phyloP scores from a whole-genome alignment of 2,329 filamentous ascomycete species.

The Chaetomium globosum region DNA sequence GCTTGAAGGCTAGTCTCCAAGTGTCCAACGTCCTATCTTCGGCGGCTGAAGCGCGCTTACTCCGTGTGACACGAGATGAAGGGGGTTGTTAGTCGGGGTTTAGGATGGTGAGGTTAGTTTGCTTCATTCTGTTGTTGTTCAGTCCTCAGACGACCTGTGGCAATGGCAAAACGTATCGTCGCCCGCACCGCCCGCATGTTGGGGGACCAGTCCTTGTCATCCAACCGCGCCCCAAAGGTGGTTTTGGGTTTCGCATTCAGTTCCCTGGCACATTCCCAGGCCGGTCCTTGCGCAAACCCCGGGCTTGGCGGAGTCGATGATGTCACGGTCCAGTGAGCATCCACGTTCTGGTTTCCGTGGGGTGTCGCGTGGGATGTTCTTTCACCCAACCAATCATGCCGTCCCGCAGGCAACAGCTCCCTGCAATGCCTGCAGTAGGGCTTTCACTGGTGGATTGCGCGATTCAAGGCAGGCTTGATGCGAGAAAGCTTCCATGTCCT shows the following conservation, averaged over 20 bases:
- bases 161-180: too few species aligned
- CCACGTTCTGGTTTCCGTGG: constrained; percentile 15
- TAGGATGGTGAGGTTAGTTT: too few species aligned
- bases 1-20: too few species aligned
- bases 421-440: background rate
- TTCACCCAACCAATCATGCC: constrained; percentile 8
- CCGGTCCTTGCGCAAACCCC: background rate
- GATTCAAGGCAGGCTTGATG: constrained; percentile 27
- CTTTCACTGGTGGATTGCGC: constrained; percentile 21
- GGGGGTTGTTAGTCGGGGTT: too few species aligned
- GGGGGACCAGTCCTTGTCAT: too few species aligned
- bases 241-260: background rate
- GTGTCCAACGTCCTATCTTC: too few species aligned
- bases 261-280: background rate
- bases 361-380: constrained; percentile 19
- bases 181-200: too few species aligned
- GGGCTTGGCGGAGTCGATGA: constrained; percentile 11
- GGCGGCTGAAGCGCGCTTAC: too few species aligned
- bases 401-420: background rate
- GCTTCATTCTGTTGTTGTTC: too few species aligned
- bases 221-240: too few species aligned
- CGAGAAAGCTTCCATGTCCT: background rate
- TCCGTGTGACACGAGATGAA: too few species aligned
- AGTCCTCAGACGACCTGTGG: too few species aligned
- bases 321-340: constrained; percentile 15